Percentiles rank a stretch among this genome's conserved stretches.
These are phyloP conservation scores for Apophysomyces elegans DNA, from an alignment of 371 early-diverging fungal species.

Conservation along the genomic window DNA sequence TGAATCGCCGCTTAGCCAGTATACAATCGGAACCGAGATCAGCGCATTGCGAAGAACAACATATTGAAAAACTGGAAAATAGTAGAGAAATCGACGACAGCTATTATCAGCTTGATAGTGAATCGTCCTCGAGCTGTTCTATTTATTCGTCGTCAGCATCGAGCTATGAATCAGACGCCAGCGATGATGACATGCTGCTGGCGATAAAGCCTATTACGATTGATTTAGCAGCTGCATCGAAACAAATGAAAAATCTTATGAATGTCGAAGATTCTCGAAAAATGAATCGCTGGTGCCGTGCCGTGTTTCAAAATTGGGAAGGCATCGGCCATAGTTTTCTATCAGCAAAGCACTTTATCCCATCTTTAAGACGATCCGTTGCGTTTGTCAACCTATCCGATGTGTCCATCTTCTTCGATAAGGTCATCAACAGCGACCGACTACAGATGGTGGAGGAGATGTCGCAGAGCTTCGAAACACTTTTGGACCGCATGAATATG, in stretches of 20 bases:
- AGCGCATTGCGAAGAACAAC: background rate
- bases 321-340: constrained; percentile 49
- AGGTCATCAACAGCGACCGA: constrained; percentile 15
- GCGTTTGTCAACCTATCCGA: constrained; percentile 11
- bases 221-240: constrained; percentile 22
- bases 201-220: constrained; percentile 36
- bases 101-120: constrained; percentile 35
- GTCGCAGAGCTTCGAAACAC: constrained; percentile 44
- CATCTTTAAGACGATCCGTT: constrained; percentile 9
- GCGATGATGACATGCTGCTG: constrained; percentile 30
- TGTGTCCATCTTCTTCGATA: constrained; percentile 11
- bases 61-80: background rate
- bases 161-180: constrained; percentile 21
- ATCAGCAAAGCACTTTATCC: background rate
- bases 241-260: constrained; percentile 22
- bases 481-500: constrained; percentile 44
- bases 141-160: background rate
- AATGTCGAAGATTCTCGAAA: background rate
- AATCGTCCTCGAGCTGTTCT: constrained; percentile 3
- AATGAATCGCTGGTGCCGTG: constrained; percentile 37
- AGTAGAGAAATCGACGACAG: constrained; percentile 15
- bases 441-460: constrained; percentile 27
- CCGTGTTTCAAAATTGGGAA: constrained; percentile 53
- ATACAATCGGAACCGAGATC: background rate
- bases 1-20: background rate